phyloP scores from a whole-genome alignment of 768 basidiomycete genomes.

The Tylopilus intermedius region DNA sequence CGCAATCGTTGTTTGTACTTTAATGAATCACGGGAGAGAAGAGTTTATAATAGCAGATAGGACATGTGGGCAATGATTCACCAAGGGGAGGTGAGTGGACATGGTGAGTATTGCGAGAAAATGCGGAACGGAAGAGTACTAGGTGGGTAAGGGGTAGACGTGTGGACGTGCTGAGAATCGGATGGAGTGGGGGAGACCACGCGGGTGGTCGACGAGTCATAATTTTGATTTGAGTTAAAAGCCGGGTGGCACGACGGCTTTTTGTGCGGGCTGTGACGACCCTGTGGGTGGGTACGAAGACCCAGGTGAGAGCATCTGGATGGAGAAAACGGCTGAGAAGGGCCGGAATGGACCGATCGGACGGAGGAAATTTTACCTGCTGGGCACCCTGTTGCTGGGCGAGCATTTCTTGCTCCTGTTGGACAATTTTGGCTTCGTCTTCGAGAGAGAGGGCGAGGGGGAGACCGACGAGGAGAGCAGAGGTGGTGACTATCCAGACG shows the following conservation, averaged over 20 bases:
- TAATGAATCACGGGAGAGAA: constrained; percentile 18
- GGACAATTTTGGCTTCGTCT: constrained; percentile 91
- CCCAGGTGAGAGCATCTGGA: constrained; percentile 66
- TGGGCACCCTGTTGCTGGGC: constrained; percentile 92
- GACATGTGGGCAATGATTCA: constrained; percentile 19
- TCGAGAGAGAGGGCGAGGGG: constrained; percentile 91
- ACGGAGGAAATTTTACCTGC: constrained; percentile 51
- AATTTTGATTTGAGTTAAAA: constrained; percentile 47
- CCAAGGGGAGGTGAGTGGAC: constrained; percentile 8
- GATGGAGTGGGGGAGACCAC: constrained; percentile 1
- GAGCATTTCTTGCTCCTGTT: constrained; percentile 90
- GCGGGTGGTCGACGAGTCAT: neutral
- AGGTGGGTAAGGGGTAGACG: constrained; percentile 11
- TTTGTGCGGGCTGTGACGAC: constrained; percentile 32
- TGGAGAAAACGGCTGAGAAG: constrained; percentile 12
- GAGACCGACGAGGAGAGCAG: constrained; percentile 87
- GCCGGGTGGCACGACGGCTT: constrained; percentile 77
- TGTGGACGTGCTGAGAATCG: constrained; percentile 1
- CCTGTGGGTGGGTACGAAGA: constrained; percentile 54
- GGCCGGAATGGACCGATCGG: neutral
- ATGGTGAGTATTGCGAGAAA: constrained; percentile 9
- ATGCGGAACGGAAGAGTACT: constrained; percentile 15
- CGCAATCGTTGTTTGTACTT: constrained; percentile 11
- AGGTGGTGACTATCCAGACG: constrained; percentile 94
- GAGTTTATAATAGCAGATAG: constrained; percentile 30